A percentile compares a stretch with the other conserved stretches of the same genome.
Evolutionary conservation across 495 filamentous ascomycete genomes (phyloP).

Genomic region (Darksidea phi): DNA sequence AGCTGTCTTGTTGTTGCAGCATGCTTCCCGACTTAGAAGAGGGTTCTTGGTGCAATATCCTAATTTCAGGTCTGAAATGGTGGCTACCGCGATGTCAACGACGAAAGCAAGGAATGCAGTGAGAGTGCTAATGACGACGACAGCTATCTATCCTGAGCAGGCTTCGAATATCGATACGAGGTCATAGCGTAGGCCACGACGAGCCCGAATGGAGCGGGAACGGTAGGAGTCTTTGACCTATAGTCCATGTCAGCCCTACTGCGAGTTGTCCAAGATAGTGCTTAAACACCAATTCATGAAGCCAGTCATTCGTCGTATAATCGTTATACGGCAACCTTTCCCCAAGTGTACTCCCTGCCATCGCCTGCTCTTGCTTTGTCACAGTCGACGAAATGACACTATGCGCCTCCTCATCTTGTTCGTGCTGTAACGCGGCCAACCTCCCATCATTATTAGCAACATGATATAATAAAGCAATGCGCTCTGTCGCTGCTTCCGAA

Average conservation of each 20-base stretch:
- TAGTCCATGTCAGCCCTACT: neutral
- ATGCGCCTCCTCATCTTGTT: constrained; percentile 40
- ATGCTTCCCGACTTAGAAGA: constrained; percentile 50
- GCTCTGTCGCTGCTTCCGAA: constrained; percentile 37
- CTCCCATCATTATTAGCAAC: constrained; percentile 38
- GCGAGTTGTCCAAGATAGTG: neutral
- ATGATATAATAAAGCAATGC: constrained; percentile 39
- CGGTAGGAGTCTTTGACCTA: constrained; percentile 60
- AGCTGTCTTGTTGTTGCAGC: constrained; percentile 45
- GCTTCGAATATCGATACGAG: constrained; percentile 45
- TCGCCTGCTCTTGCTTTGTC: constrained; percentile 49
- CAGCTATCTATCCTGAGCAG: constrained; percentile 54
- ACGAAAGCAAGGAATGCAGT: constrained; percentile 57
- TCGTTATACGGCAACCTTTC: constrained; percentile 59
- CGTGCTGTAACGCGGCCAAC: constrained; percentile 37
- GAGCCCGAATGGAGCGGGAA: constrained; percentile 45
- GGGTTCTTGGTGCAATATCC: constrained; percentile 53
- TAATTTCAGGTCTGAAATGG: constrained; percentile 55
- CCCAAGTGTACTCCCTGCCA: constrained; percentile 48
- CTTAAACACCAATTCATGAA: constrained; percentile 53
- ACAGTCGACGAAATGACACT: constrained; percentile 41
- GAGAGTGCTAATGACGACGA: constrained; percentile 53
- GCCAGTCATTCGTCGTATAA: constrained; percentile 60
- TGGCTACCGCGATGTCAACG: constrained; percentile 55
- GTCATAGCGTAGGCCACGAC: constrained; percentile 43